Base-by-base conservation (phyloP, 495 filamentous ascomycete genomes). In the Cercophora newfieldiana region DNA sequence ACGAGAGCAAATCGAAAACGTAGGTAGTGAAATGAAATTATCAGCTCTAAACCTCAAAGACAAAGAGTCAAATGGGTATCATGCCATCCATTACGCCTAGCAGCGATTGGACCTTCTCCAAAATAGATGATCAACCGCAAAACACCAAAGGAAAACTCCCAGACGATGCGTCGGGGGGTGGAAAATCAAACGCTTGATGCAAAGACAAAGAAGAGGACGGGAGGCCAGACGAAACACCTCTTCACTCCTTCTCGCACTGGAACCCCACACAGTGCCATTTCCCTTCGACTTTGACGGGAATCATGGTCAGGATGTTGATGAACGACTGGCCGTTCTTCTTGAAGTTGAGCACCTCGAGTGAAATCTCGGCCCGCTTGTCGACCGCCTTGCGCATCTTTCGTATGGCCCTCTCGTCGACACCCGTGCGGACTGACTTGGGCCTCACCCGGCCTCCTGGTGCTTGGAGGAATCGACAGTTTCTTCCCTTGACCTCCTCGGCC, bases 391-490 rank as follows among this genome's bases (percentile, higher is more conserved):
- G 69, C 76, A 86, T 78, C 64, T 72, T 71, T 44, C 71, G 66
- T 53, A 80, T 61, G 1, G 72, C 66, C n/a, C 74, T 72, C 47
- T 72, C 71, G 68, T 80, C 72, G 63, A 79, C 73, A 31, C 75
- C 66, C 28, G 75, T 72, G 29, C 76, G 75, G 16, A 66, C 26
- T 16, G 74, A 74, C 37, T 65, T 66, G n/a, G 67, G 66, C 21
- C 61, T 58, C 26, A 79, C 74, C 26, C 71, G 68, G 3, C 72
- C 75, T 3, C 62, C 75, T 18, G 82, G 81, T 7, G 78, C 71
- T 69, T 86, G 83, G 22, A 86, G 67, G 61, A 86, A 84, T n/a
- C 83, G 82, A 60, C 82, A 85, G 71, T 86, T 86, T 19, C 68
- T 61, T 0, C 81, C 81, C n/a, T 81, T 31, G 10, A 80, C 72